phyloP scores from a whole-genome alignment of 257 asterid species.

The Nicotiana otophora region DNA sequence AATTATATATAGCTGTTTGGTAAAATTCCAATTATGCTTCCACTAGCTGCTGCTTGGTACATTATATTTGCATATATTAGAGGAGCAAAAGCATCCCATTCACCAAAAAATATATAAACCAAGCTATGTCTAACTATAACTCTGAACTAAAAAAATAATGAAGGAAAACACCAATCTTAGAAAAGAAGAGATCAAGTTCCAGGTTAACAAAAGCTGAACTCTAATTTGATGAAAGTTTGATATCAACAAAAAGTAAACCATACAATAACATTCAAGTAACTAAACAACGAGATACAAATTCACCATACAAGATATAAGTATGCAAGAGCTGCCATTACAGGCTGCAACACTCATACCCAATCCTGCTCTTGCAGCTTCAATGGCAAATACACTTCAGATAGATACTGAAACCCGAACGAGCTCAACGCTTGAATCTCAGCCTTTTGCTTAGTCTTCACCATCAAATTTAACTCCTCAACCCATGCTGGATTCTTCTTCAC shows the following conservation, averaged over 20 bases:
- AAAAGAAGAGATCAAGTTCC: not conserved
- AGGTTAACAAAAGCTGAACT: not conserved
- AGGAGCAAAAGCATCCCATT: not conserved
- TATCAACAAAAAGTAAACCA: not conserved
- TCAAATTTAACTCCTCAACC: constrained; percentile 85
- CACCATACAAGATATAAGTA: not conserved
- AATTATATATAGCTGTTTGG: not conserved
- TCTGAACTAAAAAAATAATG: not conserved
- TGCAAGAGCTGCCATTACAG: not conserved
- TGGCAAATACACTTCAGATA: constrained; percentile 85
- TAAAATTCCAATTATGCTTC: not conserved
- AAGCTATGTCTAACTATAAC: not conserved
- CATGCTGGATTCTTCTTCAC: constrained; percentile 94
- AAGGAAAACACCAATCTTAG: not conserved
- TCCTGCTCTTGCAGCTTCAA: constrained; percentile 84
- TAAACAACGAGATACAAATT: not conserved
- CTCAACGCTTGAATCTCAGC: constrained; percentile 95
- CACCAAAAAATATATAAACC: not conserved
- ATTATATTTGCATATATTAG: not conserved
- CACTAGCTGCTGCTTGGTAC: not conserved
- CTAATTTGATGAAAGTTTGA: not conserved
- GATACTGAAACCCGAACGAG: constrained; percentile 86
- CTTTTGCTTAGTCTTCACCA: constrained; percentile 91
- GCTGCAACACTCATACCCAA: constrained; percentile 50
- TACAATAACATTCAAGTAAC: not conserved